Conservation (phyloP, 2,329 filamentous ascomycete species). For the Scorias spongiosa region DNA sequence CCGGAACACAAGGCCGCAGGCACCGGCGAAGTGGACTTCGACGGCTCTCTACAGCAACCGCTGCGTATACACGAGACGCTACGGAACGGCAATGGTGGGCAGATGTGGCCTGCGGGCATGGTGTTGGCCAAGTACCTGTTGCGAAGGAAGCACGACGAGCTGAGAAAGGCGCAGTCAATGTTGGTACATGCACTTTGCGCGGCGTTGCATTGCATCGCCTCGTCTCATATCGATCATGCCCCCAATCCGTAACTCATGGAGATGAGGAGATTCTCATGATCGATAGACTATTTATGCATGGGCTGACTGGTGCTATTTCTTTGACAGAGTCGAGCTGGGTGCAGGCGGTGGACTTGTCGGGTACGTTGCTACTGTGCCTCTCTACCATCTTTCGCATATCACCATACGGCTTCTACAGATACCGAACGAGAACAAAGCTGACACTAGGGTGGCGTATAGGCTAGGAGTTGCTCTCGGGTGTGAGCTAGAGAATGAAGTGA, state of each 20-base stretch:
- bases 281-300: neutral
- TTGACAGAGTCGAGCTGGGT: conserved; percentile 66
- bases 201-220: neutral
- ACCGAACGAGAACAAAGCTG: neutral
- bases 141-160: conserved; percentile 48
- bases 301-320: conserved; percentile 6
- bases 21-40: conserved; percentile 46
- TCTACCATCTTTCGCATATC: neutral
- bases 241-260: too few species aligned
- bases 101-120: conserved; percentile 90
- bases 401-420: neutral
- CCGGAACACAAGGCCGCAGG: conserved; percentile 37
- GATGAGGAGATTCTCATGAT: too few species aligned
- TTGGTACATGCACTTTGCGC: conserved; percentile 31
- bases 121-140: conserved; percentile 76
- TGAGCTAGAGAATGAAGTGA: conserved; percentile 41
- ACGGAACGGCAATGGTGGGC: conserved; percentile 75
- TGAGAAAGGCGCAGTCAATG: conserved; percentile 53
- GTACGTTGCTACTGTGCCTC: conserved; percentile 15
- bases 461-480: conserved; percentile 45
- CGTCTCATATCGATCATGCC: too few species aligned
- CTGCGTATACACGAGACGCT: conserved; percentile 75
- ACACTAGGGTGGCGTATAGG: conserved; percentile 13
- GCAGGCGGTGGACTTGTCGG: conserved; percentile 81
- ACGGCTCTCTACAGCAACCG: conserved; percentile 48